These are phyloP conservation scores for Tetratostichococcus sp. DNA, from an alignment of 139 green algal species.

Conservation along the genomic window DNA sequence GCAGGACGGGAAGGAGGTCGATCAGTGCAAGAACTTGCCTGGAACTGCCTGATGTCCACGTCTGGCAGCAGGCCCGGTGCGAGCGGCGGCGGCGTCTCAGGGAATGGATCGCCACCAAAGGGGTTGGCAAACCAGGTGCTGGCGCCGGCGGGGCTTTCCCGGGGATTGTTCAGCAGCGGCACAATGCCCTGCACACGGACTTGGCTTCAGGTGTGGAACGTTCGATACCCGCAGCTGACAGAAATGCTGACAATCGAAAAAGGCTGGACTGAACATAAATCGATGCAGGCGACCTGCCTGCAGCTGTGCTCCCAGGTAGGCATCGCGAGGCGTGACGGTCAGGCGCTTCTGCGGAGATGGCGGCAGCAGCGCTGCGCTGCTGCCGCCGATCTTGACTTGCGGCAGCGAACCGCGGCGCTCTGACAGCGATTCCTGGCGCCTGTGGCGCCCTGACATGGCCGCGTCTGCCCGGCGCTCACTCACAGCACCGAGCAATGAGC, in stretches of 20 bases:
- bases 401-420: neutral
- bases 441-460: neutral
- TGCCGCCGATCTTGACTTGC: neutral
- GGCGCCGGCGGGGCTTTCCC: neutral
- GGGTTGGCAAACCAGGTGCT: slow-evolving; percentile 10
- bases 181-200: neutral
- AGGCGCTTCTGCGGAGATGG: neutral
- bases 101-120: slow-evolving; percentile 1
- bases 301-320: neutral
- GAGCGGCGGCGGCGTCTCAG: slow-evolving; percentile 20
- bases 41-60: slow-evolving; percentile 30
- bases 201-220: neutral
- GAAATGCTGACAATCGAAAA: too few relatives aligned
- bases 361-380: neutral
- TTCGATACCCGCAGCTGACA: neutral
- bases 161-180: slow-evolving; percentile 10
- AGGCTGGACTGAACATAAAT: too few relatives aligned
- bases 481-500: too few relatives aligned
- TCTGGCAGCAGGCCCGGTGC: slow-evolving; percentile 34
- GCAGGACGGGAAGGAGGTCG: too few relatives aligned
- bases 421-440: neutral
- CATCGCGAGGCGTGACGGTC: neutral
- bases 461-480: too few relatives aligned
- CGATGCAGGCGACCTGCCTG: too few relatives aligned
- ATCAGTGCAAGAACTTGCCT: too few relatives aligned